phyloP scores from a whole-genome alignment of 169 alveolate genomes.

The Amoebophrya sp. region DNA sequence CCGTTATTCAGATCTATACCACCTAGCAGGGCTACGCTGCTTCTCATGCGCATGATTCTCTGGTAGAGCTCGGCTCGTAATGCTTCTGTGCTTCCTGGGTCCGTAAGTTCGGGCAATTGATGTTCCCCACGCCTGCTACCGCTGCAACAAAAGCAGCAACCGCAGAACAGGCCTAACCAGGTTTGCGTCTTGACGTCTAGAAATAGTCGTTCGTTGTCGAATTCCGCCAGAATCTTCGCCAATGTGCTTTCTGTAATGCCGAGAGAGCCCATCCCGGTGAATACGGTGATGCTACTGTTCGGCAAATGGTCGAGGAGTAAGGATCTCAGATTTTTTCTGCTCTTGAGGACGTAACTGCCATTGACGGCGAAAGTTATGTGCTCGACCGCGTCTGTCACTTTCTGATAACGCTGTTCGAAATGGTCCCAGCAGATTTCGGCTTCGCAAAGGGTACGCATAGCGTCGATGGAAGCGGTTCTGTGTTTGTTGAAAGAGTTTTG shows the following conservation, averaged over 20 bases:
- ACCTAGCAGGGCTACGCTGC: background rate
- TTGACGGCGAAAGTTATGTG: conserved; percentile 10
- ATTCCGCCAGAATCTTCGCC: background rate
- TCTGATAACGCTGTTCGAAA: background rate
- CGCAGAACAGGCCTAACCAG: background rate
- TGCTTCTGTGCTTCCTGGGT: background rate
- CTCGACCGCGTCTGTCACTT: background rate
- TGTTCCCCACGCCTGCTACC: background rate
- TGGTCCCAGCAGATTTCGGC: background rate
- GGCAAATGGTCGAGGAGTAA: background rate
- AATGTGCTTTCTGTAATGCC: background rate
- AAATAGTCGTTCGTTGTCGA: background rate
- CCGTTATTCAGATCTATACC: no score
- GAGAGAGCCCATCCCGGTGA: conserved; percentile 10
- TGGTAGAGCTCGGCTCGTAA: background rate
- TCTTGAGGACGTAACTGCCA: background rate
- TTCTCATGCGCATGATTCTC: background rate
- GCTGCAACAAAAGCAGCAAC: background rate
- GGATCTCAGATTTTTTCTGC: background rate
- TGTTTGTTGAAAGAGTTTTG: no score
- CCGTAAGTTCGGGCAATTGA: background rate
- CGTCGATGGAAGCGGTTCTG: no score
- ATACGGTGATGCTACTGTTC: background rate
- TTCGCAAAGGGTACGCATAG: background rate
- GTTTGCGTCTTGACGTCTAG: background rate